These are phyloP conservation scores for Ogataea salicorniae DNA, from an alignment of 805 yeast species.

Conservation along the genomic window DNA sequence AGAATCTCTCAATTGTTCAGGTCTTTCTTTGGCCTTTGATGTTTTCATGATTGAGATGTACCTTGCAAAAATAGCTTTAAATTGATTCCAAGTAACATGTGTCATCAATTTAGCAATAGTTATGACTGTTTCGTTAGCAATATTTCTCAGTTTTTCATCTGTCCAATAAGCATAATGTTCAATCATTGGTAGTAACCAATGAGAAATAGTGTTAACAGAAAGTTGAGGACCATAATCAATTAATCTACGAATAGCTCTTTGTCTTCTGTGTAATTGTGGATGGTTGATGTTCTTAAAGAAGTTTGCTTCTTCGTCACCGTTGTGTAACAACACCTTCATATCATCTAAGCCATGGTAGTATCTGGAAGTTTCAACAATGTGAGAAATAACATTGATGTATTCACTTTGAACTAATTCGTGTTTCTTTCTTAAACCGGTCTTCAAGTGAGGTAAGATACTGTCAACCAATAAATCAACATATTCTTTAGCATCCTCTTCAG, in stretches of 20 bases:
- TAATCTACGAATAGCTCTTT: constrained; percentile 70
- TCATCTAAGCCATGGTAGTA: constrained; percentile 50
- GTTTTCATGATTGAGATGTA: constrained; percentile 38
- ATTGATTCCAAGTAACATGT: constrained; percentile 73
- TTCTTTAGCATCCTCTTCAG: constrained; percentile 24
- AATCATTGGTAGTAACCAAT: constrained; percentile 76
- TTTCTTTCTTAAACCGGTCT: constrained; percentile 59
- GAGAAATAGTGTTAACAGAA: constrained; percentile 58
- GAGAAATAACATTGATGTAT: constrained; percentile 60
- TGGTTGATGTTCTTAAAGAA: constrained; percentile 59
- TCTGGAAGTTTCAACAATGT: constrained; percentile 46
- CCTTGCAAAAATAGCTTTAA: constrained; percentile 65
- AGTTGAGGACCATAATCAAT: constrained; percentile 42
- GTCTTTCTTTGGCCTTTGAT: constrained; percentile 23
- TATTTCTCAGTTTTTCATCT: constrained; percentile 54
- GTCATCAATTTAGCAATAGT: constrained; percentile 56
- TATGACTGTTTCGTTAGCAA: constrained; percentile 60
- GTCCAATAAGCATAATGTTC: constrained; percentile 68
- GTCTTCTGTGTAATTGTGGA: constrained; percentile 81
- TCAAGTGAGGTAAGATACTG: constrained; percentile 58
- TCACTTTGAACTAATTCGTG: constrained; percentile 66
- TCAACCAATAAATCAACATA: constrained; percentile 42
- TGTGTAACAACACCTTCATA: constrained; percentile 56
- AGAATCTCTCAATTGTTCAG: constrained; percentile 46
- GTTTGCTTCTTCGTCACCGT: constrained; percentile 78